Base-by-base conservation (phyloP, 2,329 filamentous ascomycete species). In the Alternaria sp. region DNA sequence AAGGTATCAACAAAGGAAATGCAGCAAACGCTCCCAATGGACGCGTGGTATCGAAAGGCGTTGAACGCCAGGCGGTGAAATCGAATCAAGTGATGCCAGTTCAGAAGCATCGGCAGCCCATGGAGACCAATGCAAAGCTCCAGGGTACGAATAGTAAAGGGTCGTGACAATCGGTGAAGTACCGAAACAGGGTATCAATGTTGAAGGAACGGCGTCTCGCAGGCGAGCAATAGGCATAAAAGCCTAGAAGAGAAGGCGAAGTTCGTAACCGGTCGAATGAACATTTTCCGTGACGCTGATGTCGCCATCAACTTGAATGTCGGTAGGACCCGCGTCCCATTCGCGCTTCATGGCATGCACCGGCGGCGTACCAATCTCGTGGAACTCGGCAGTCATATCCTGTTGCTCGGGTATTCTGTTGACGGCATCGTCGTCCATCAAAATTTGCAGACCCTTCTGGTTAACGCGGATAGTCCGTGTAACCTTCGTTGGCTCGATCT, bases 391-490 rank as follows among this genome's bases (percentile, higher is more conserved):
- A 40, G 86, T 83, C 91, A 98, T 96, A 74, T 97, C 95, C 79
- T 98, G 93, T 30, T 93, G 94, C 81, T 99, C 96, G 2, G 89
- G 87, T 56, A 98, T 84, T 78, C 95, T 91, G 47, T 87, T 87
- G 30, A 98, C 88, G 51, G 96, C 90, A 66, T 97, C 93, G 74
- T 98, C 93, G 74, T 98, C 96, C 71, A 98, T 87, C 74, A 96
- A 88, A 59, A 98, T 89, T 73, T 93, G 89, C 2, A 97, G 81
- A 0, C 93, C 93, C 67, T 89, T 89, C 13, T 89, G 85, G 45
- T 92, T 90, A 57, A 93, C 84, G 61, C 89, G 92, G 5, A 97
- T 84, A 1, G 90, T 90, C 36, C 91, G 89, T 1, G 89, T 82
- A 8, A 97, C 88, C 64, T 87, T 88, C 3, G 86, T 86, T 1